Evolutionary conservation across 768 basidiomycete species (phyloP).

Genomic region (Podaxis sp.): DNA sequence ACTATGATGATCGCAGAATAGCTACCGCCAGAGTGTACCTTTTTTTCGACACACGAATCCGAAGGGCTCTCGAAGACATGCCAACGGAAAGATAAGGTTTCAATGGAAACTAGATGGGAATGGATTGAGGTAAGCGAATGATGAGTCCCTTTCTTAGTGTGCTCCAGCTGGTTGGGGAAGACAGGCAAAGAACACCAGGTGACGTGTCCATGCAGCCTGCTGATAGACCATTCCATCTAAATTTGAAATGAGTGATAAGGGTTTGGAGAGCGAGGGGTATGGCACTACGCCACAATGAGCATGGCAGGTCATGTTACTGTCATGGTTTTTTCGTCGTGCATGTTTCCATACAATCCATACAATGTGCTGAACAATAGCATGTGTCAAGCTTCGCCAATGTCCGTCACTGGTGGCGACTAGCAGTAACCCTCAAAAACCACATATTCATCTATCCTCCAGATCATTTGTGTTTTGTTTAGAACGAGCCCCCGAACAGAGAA

Average conservation of each 20-base stretch:
- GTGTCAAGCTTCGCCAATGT: too few species aligned
- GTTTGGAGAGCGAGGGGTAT: too few species aligned
- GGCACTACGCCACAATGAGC: background rate
- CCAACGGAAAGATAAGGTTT: background rate
- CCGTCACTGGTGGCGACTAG: background rate
- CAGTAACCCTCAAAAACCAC: too few species aligned
- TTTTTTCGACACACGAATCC: background rate
- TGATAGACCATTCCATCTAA: too few species aligned
- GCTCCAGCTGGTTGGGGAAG: background rate
- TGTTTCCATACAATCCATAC: background rate
- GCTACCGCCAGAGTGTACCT: background rate
- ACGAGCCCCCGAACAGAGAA: constrained; percentile 2
- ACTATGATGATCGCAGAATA: background rate
- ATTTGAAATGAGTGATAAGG: too few species aligned
- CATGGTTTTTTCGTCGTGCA: background rate
- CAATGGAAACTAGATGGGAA: background rate
- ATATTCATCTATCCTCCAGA: background rate
- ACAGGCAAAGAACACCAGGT: background rate
- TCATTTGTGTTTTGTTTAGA: background rate
- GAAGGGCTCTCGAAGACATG: background rate
- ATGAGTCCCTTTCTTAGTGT: background rate
- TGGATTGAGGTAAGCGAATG: background rate
- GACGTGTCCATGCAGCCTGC: background rate
- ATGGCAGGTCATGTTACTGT: background rate
- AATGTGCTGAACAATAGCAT: background rate